phyloP scores from a whole-genome alignment of 306 rosid genomes.

The Herpetospermum pedunculosum region DNA sequence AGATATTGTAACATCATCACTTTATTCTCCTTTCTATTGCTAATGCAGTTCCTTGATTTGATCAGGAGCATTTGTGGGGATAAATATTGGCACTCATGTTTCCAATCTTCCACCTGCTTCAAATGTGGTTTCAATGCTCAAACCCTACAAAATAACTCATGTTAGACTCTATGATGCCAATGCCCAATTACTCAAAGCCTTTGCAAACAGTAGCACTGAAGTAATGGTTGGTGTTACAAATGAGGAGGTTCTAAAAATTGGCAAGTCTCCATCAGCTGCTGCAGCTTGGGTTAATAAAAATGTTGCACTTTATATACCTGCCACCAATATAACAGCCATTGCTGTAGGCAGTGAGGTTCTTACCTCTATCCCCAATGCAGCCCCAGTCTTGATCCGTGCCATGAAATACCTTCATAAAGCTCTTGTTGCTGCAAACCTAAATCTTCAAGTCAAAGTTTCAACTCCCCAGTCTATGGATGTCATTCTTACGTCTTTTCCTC shows the following conservation, averaged over 20 bases:
- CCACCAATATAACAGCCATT: slow-evolving; percentile 73
- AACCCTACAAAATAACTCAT: slow-evolving; percentile 52
- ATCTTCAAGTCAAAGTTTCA: slow-evolving; percentile 62
- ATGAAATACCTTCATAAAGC: slow-evolving; percentile 44
- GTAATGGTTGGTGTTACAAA: slow-evolving; percentile 66
- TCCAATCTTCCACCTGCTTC: slow-evolving; percentile 59
- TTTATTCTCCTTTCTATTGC: background rate
- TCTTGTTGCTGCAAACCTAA: slow-evolving; percentile 55
- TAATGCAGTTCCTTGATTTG: slow-evolving; percentile 1
- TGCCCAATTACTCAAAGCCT: slow-evolving; percentile 58
- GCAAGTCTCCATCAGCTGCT: slow-evolving; percentile 57
- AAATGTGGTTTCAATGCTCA: slow-evolving; percentile 49
- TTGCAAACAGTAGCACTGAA: slow-evolving; percentile 53
- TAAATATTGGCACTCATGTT: slow-evolving; percentile 73
- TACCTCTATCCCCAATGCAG: slow-evolving; percentile 49
- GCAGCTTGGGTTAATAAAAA: slow-evolving; percentile 76
- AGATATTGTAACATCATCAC: background rate
- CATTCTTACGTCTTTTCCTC: slow-evolving; percentile 68
- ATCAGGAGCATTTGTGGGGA: slow-evolving; percentile 79
- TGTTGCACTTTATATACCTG: slow-evolving; percentile 62
- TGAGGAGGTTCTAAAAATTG: slow-evolving; percentile 58
- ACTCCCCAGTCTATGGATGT: slow-evolving; percentile 69
- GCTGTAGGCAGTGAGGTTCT: slow-evolving; percentile 87
- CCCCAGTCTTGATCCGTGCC: slow-evolving; percentile 60
- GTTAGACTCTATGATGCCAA: slow-evolving; percentile 70